phyloP scores from a whole-genome alignment of 192 early-diverging fungal genomes.

The Coemansia sp. region DNA sequence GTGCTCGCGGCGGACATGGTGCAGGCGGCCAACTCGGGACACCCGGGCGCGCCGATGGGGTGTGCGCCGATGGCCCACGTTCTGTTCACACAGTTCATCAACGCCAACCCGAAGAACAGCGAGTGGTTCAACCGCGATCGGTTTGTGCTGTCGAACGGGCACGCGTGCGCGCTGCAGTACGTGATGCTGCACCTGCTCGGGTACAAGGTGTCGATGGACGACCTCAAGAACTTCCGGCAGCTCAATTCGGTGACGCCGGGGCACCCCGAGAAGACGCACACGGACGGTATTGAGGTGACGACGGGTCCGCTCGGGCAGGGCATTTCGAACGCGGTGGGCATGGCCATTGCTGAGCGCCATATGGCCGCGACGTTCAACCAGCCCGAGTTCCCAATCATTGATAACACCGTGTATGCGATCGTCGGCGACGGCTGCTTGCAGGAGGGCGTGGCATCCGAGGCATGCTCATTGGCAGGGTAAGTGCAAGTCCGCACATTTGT shows the following conservation, averaged over 20 bases:
- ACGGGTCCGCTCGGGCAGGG: conserved; percentile 97
- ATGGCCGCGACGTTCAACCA: conserved; percentile 89
- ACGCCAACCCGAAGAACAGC: conserved; percentile 83
- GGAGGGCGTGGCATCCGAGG: conserved; percentile 94
- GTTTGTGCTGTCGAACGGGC: conserved; percentile 97
- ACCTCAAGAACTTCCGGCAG: conserved; percentile 90
- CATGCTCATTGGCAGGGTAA: conserved; percentile 84
- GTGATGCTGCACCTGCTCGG: conserved; percentile 84
- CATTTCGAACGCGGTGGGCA: conserved; percentile 88
- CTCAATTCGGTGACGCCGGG: conserved; percentile 85
- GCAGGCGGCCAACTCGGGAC: conserved; percentile 87
- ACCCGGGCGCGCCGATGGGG: conserved; percentile 98
- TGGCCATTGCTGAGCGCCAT: conserved; percentile 87
- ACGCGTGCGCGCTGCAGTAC: conserved; percentile 94
- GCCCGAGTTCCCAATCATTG: conserved; percentile 80
- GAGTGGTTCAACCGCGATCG: conserved; percentile 94
- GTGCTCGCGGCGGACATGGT: conserved; percentile 85
- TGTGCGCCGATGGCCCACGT: conserved; percentile 93
- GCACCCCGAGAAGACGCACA: conserved; percentile 89
- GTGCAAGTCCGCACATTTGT: background rate
- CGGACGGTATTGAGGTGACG: conserved; percentile 92
- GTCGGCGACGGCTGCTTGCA: conserved; percentile 97
- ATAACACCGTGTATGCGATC: conserved; percentile 83
- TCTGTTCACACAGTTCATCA: conserved; percentile 83
- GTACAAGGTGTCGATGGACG: conserved; percentile 83